phyloP scores from a whole-genome alignment of 1,284 basidiomycete genomes.

The Leccinum fuscescens region DNA sequence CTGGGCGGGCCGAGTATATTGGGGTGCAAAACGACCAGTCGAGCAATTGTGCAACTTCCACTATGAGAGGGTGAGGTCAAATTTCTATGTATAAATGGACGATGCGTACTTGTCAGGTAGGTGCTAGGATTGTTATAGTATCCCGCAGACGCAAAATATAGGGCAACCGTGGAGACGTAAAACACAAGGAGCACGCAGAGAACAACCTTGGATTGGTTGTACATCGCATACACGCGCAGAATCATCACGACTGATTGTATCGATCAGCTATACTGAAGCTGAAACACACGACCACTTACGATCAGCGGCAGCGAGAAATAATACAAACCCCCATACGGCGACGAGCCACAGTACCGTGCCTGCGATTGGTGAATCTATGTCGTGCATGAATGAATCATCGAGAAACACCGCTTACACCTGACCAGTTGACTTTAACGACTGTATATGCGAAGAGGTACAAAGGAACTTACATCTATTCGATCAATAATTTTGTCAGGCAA shows the following conservation, averaged over 20 bases:
- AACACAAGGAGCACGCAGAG: slow-evolving; percentile 16
- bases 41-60: slow-evolving; percentile 12
- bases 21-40: slow-evolving; percentile 20
- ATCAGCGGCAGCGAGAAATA: slow-evolving; percentile 21
- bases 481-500: not conserved
- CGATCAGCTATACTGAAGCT: not conserved
- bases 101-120: slow-evolving; percentile 14
- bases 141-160: slow-evolving; percentile 4
- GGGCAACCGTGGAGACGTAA: slow-evolving; percentile 9
- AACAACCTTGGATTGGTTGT: slow-evolving; percentile 18
- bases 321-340: slow-evolving; percentile 2
- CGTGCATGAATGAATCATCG: not conserved
- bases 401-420: slow-evolving; percentile 18
- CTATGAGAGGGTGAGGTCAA: slow-evolving; percentile 11
- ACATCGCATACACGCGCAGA: slow-evolving; percentile 27
- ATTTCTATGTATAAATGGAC: not conserved
- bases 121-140: slow-evolving; percentile 14
- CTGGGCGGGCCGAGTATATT: not conserved
- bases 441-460: not conserved
- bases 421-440: not conserved
- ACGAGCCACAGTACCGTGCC: slow-evolving; percentile 12
- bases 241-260: slow-evolving; percentile 26
- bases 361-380: not conserved
- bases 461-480: slow-evolving; percentile 16
- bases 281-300: slow-evolving; percentile 13